phyloP scores from a whole-genome alignment of 768 basidiomycete species.

The Hygrocybe coccinea region DNA sequence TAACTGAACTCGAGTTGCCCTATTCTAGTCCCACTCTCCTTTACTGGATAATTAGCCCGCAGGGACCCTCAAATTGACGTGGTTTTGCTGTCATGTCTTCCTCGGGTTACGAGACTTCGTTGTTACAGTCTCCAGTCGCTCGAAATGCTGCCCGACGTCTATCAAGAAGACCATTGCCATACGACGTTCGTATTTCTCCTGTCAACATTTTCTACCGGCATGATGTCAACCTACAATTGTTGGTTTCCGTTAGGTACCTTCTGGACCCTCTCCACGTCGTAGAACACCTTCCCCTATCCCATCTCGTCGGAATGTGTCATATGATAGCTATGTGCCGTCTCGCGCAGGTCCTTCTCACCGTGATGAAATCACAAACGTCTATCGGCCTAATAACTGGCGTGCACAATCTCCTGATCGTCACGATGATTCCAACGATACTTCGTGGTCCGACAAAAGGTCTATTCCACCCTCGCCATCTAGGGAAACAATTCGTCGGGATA shows the following conservation, averaged over 20 bases:
- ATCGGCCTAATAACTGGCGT: conserved; percentile 35
- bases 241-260: conserved; percentile 27
- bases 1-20: no score
- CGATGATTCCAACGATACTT: conserved; percentile 29
- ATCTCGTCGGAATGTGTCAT: conserved; percentile 38
- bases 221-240: conserved; percentile 8
- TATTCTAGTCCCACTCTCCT: no score
- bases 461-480: conserved; percentile 27
- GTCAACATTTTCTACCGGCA: not conserved
- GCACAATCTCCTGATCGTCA: conserved; percentile 53
- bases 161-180: conserved; percentile 28
- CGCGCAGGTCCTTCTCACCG: conserved; percentile 34
- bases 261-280: conserved; percentile 34
- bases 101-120: no score
- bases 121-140: no score
- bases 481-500: conserved; percentile 30
- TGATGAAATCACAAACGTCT: conserved; percentile 38
- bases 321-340: conserved; percentile 50
- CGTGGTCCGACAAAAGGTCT: conserved; percentile 42
- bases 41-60: no score
- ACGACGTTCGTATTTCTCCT: conserved; percentile 42
- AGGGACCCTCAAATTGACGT: no score
- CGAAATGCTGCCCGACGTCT: conserved; percentile 20
- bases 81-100: no score
- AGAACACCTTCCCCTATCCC: conserved; percentile 48